Base-by-base conservation (phyloP, 2,329 filamentous ascomycete genomes). In the Aspergillus hortae region DNA sequence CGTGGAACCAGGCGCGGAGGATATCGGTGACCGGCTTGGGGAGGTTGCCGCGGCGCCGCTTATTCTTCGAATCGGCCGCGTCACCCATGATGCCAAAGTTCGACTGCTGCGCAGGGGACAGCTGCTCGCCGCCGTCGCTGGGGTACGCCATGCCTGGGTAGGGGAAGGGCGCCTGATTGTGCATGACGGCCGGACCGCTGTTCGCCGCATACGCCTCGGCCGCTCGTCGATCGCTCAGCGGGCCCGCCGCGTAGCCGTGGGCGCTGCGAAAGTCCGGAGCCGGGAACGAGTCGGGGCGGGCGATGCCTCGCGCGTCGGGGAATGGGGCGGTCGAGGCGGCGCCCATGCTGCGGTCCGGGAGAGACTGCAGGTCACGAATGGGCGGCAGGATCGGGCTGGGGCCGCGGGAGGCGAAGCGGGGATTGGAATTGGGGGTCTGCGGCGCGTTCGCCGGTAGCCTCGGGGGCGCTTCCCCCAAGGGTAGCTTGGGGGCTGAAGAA, bases 21-120 rank as follows among this genome's bases (percentile, higher is more conserved):
- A 89, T 86, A 66, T 92, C 88, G 0, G 90, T 96, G 0, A 90
- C 89, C 49, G 91, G 88, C 66, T 95, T 95, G n/a, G 91, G 91
- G 3, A 96, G 77, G 64, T 96, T 96, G 1, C 91, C 91, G 36
- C 91, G 81, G 48, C 90, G 80, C 67, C 78, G 76, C 62, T 80
- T 80, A 33, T 67, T 71, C 56, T 69, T 72, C 9, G 70, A 61
- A 49, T 74, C 72, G 23, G 65, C 61, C 15, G 64, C 52, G 33
- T 73, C 70, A 0, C 69, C 67, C 52, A 74, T 60, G 14, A 71
- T 66, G 9, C 69, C 69, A 43, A 73, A 73, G 48, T 69, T 72
- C 10, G 67, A 65, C 46, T 69, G 67, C 7, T 66, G 66, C 7
- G 63, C 59, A 25, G 64, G 64, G 6, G 60, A 57, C 44, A 69